These are phyloP conservation scores for Boletus sp. DNA, from an alignment of 768 basidiomycete species.

Conservation along the genomic window DNA sequence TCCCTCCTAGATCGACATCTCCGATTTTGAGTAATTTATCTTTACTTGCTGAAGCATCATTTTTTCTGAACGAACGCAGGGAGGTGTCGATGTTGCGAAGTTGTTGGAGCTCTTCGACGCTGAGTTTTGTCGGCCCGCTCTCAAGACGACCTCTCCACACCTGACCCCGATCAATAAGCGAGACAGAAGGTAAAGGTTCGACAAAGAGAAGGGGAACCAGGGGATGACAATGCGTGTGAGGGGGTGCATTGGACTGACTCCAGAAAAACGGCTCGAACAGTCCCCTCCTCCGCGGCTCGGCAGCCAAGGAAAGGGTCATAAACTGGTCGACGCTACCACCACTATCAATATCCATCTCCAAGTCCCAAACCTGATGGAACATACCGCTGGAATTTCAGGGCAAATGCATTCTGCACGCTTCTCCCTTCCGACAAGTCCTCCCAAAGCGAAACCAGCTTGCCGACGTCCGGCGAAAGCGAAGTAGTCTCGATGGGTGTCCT, in stretches of 20 bases:
- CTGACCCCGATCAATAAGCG: constrained; percentile 64
- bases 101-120: constrained; percentile 56
- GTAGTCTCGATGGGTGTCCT: constrained; percentile 36
- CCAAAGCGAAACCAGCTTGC: constrained; percentile 57
- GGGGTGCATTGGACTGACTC: constrained; percentile 42
- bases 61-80: constrained; percentile 29
- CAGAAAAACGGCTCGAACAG: constrained; percentile 78
- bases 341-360: not conserved
- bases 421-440: constrained; percentile 39
- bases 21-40: constrained; percentile 36
- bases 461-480: constrained; percentile 45
- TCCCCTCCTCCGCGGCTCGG: constrained; percentile 71
- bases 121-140: constrained; percentile 46
- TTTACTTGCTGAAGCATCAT: constrained; percentile 16
- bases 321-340: constrained; percentile 64
- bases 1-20: constrained; percentile 54
- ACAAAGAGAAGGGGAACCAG: constrained; percentile 71
- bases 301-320: constrained; percentile 70
- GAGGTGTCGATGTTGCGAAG: constrained; percentile 52
- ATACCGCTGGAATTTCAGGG: constrained; percentile 61
- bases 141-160: constrained; percentile 68
- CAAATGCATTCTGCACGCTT: constrained; percentile 40
- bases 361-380: constrained; percentile 20
- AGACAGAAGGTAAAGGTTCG: constrained; percentile 64
- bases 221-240: constrained; percentile 41